Evolutionary conservation across 768 basidiomycete genomes (phyloP).

Genomic region (Tylopilus sp.): DNA sequence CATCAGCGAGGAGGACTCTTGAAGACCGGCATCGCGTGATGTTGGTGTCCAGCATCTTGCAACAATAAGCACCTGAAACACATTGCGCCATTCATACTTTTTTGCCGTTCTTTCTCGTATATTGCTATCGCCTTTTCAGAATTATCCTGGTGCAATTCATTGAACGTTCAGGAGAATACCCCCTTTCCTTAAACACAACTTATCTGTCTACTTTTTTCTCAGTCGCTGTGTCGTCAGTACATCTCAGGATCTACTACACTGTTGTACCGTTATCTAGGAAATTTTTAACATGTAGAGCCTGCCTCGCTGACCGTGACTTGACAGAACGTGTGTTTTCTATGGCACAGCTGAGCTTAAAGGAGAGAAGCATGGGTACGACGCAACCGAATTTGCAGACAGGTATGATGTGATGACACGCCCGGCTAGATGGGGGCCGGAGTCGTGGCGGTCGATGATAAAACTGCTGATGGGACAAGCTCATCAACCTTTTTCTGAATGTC

Average conservation of each 20-base stretch:
- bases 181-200: slow-evolving; percentile 18
- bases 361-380: background rate
- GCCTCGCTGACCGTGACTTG: slow-evolving; percentile 12
- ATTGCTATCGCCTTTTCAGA: slow-evolving; percentile 14
- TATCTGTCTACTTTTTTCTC: slow-evolving; percentile 11
- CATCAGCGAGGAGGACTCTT: slow-evolving; percentile 62
- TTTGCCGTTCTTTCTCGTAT: slow-evolving; percentile 8
- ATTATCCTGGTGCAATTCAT: slow-evolving; percentile 14
- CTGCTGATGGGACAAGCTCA: slow-evolving; percentile 51
- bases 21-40: slow-evolving; percentile 12
- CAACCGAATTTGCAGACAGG: slow-evolving; percentile 6
- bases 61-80: slow-evolving; percentile 7
- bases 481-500: slow-evolving; percentile 77
- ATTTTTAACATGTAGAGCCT: slow-evolving; percentile 15
- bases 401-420: background rate
- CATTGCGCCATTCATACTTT: slow-evolving; percentile 8
- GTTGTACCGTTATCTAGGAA: slow-evolving; percentile 33
- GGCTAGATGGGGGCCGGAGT: slow-evolving; percentile 26
- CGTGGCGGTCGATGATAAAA: slow-evolving; percentile 29
- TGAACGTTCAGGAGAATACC: slow-evolving; percentile 27
- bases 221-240: slow-evolving; percentile 21
- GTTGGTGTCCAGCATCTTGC: background rate
- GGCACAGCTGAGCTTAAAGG: slow-evolving; percentile 1
- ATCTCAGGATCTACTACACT: slow-evolving; percentile 22
- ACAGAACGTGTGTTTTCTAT: slow-evolving; percentile 1